A percentile compares a stretch with the other conserved stretches of the same genome.
Evolutionary conservation across 2,329 filamentous ascomycete genomes (phyloP).

Genomic region (Monilinia fructigena): DNA sequence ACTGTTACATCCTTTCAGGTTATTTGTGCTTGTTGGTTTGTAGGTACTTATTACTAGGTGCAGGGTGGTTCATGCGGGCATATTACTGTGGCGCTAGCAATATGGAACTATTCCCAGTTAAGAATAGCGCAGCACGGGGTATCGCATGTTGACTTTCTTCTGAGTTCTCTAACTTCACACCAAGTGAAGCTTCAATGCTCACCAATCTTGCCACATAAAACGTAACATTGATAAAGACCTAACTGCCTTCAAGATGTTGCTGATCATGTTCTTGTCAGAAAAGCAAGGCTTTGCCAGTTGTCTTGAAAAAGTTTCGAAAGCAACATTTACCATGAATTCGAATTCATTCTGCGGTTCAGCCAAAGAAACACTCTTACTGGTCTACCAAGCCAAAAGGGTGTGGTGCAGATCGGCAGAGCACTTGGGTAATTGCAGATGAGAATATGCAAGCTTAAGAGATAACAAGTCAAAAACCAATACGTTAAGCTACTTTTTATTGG

Average conservation of each 20-base stretch:
- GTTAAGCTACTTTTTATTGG: no score
- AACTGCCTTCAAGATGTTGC: no score
- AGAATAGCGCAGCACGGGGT: not conserved
- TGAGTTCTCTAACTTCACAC: not conserved
- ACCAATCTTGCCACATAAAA: not conserved
- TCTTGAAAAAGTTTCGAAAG: not conserved
- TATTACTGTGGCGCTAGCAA: no score
- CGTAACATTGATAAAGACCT: not conserved
- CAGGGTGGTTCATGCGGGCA: no score
- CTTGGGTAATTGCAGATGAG: no score
- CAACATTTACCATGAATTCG: not conserved
- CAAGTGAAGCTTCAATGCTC: not conserved
- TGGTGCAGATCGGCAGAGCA: not conserved
- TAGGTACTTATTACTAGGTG: no score
- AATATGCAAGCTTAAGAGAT: no score
- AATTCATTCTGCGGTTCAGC: not conserved
- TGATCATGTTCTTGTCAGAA: not conserved
- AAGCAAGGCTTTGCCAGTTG: not conserved
- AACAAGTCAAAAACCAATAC: not conserved
- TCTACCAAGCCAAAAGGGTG: not conserved
- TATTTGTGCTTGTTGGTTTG: no score
- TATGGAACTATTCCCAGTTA: not conserved
- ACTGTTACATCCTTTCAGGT: not conserved
- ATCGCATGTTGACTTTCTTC: not conserved
- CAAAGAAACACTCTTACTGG: not conserved